These are phyloP conservation scores for Diaporthe nobilis DNA, from an alignment of 2,329 filamentous ascomycete species.

Conservation along the genomic window DNA sequence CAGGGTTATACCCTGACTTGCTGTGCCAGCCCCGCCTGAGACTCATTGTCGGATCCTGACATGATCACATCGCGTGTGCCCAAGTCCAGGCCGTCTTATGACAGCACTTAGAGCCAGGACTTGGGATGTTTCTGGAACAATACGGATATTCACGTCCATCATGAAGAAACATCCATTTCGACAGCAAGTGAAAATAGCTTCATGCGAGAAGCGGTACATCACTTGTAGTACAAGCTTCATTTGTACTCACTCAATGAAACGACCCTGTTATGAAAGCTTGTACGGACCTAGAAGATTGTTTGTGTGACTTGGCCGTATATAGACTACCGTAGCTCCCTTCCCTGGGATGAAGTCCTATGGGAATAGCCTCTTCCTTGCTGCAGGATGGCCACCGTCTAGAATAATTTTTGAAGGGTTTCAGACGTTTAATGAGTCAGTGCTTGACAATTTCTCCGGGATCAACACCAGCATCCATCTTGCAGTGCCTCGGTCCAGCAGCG, in stretches of 20 bases:
- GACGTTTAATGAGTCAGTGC: background rate
- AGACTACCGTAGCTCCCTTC: background rate
- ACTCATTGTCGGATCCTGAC: background rate
- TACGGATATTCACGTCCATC: background rate
- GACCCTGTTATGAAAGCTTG: too few relatives aligned
- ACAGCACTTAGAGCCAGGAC: background rate
- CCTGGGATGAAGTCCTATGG: background rate
- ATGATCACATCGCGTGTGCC: background rate
- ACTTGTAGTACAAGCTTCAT: background rate
- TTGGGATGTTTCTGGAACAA: background rate
- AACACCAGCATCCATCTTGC: background rate
- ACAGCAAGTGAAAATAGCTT: too few relatives aligned
- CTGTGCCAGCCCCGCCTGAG: too few relatives aligned
- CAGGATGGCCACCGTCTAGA: background rate
- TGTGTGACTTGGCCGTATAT: background rate
- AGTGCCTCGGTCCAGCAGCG: constrained; percentile 26
- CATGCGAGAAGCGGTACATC: background rate
- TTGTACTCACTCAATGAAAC: constrained; percentile 14
- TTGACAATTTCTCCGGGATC: constrained; percentile 2
- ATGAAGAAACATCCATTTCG: background rate
- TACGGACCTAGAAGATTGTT: background rate
- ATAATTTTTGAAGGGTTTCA: background rate
- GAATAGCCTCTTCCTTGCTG: background rate
- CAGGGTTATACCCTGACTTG: constrained; percentile 1
- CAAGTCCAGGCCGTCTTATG: too few relatives aligned